phyloP scores from a whole-genome alignment of 257 asterid species.

The Voacanga thouarsii region DNA sequence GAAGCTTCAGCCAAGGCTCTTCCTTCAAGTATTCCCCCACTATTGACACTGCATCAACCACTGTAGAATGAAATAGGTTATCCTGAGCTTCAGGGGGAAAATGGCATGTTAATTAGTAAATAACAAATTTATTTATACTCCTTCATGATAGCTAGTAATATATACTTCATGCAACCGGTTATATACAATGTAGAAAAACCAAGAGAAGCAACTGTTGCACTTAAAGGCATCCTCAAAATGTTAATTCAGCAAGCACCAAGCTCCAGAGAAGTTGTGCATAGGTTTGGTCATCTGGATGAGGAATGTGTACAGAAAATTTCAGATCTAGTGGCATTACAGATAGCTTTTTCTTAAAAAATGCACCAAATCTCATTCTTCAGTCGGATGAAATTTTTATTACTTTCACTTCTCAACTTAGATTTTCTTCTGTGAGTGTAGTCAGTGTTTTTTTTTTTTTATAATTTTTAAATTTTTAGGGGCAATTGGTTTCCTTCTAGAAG shows the following conservation, averaged over 20 bases:
- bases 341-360: neutral
- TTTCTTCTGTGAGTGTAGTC: neutral
- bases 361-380: neutral
- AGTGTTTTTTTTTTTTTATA: neutral
- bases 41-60: conserved; percentile 64
- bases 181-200: neutral
- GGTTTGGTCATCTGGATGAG: neutral
- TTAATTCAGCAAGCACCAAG: neutral
- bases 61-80: conserved; percentile 38
- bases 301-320: neutral
- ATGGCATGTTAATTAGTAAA: neutral
- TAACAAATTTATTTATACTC: neutral
- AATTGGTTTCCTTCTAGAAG: neutral
- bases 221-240: neutral
- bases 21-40: conserved; percentile 88
- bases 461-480: neutral
- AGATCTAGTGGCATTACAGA: neutral
- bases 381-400: neutral
- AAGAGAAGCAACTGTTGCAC: neutral
- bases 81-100: neutral
- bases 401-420: neutral
- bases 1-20: conserved; percentile 79
- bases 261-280: neutral
- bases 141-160: neutral
- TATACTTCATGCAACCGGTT: neutral